Base-by-base conservation (phyloP, 2,329 filamentous ascomycete species). In the Neoarthrinium moseri region DNA sequence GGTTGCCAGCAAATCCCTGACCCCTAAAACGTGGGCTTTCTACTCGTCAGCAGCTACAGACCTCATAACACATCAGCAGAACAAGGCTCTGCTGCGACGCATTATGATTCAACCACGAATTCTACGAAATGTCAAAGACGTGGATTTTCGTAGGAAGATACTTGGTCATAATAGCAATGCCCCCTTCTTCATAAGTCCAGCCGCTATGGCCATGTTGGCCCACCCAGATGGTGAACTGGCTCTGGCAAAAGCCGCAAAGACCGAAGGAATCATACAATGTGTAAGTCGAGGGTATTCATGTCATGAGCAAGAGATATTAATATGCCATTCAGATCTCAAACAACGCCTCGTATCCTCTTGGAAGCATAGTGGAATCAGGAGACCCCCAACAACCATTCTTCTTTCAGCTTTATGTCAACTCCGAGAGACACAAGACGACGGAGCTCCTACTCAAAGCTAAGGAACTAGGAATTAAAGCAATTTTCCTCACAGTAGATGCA, bases 11-110 rank as follows among this genome's bases (percentile, higher is more conserved):
- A 67, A 68, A 21, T 76, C 74, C 5, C 71, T 84, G 38, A 72
- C 73, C 7, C 72, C 75, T 18, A 87, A 87, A 56, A 78, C 83
- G n/a, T 86, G 81, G 80, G 84, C 83, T 1, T 87, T 86, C 56
- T 79, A 83, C 58, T 84, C 80, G 17, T 84, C 81, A 7, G 84
- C 83, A 2, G 79, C 83, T 10, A 86, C 81, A 5, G 84, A 76
- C 56, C 62, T 70, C n/a, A 74, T 74, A 55, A 80, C 84, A 29
- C 78, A 83, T 38, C 53, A 51, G 40, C 71, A 74, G 40, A 87
- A 87, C 59, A 71, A 67, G 20, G 68, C 72, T 0, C 68, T 73
- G 50, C 83, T 82, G 54, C 65, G 72, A 32, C 63, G 72, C 21
- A 82, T 86, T 51, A 72, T 72, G 61, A 72, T 87, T 5, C 76